Evolutionary conservation across 345 rosid species (phyloP).

Genomic region (Brassica rapa): DNA sequence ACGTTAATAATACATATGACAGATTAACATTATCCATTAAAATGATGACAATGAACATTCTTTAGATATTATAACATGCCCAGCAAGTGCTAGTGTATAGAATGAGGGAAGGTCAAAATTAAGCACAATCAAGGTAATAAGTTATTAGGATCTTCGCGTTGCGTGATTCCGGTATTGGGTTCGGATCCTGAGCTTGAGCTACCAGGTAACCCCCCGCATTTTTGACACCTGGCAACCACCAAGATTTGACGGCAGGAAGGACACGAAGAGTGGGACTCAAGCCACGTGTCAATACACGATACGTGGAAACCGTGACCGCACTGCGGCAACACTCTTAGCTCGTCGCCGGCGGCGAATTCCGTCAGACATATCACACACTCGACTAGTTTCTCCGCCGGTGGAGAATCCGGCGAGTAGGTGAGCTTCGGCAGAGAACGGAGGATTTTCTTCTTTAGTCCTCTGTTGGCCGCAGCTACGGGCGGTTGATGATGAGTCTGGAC

Average conservation of each 20-base stretch:
- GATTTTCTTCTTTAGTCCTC: slow-evolving; percentile 79
- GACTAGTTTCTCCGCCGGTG: slow-evolving; percentile 42
- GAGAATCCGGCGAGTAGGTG: slow-evolving; percentile 56
- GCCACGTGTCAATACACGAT: slow-evolving; percentile 88
- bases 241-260: slow-evolving; percentile 89
- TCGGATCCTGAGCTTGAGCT: slow-evolving; percentile 48
- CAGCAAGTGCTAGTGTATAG: not conserved
- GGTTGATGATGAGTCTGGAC: slow-evolving; percentile 21
- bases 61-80: not conserved
- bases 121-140: slow-evolving; percentile 47
- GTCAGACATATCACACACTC: slow-evolving; percentile 83
- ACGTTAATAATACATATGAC: slow-evolving; percentile 15
- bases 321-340: slow-evolving; percentile 80
- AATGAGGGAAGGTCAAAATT: not conserved
- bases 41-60: slow-evolving; percentile 11
- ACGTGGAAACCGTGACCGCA: slow-evolving; percentile 92
- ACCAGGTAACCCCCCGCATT: slow-evolving; percentile 72
- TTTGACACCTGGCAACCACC: slow-evolving; percentile 62
- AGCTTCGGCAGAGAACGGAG: slow-evolving; percentile 73
- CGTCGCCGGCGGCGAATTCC: slow-evolving; percentile 75
- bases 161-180: slow-evolving; percentile 36
- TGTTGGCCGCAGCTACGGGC: slow-evolving; percentile 51
- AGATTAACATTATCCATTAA: slow-evolving; percentile 34
- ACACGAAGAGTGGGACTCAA: slow-evolving; percentile 89
- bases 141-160: slow-evolving; percentile 46